Base-by-base conservation (phyloP, 129 eudicot genomes). In the Ambrosia trifida region DNA sequence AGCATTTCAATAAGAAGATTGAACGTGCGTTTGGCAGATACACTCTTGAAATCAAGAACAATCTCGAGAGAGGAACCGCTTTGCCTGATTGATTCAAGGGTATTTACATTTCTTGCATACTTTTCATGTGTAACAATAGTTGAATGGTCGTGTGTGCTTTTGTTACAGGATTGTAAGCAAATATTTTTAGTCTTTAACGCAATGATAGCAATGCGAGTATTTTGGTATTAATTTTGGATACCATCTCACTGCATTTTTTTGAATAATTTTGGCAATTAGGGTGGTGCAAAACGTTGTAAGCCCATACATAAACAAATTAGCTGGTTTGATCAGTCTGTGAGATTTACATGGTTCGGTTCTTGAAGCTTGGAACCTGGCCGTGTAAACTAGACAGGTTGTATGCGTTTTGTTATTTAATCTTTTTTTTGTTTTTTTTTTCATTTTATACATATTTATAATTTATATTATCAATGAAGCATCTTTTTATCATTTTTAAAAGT, bases 1-100 rank as follows among this genome's bases (percentile, higher is more conserved):
- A 94, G 78, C 99, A 94, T 72, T 94, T 94, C 86, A 94, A 94
- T 69, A 94, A 94, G 83, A 94, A 94, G 89, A 94, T 94, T 62
- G 99, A 90, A 76, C 84, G 99, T 10, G 99, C 99, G 24, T 94
- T 94, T 80, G 99, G 97, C 13, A 87, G 86, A 81, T 90, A 94
- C 80, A 94, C 99, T 2, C 75, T 89, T 9, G 99, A 94, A 87
- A 94, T 94, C 76, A 94, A 87, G 86, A 94, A 94, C 87, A 94
- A 94, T 62, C 96, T 94, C 6, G 99, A 94, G 73, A 90, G 99
- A 74, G 99, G 99, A 82, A 94, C 99, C 79, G 99, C 99, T 38
- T 85, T 94, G 78, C 99, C 99, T 7, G 99, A 94, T 70, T 94
- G 68, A 87, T 33, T 61, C 28, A 16, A 10, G 9, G 30, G 14